phyloP scores from a whole-genome alignment of 2,329 filamentous ascomycete species.

The Onygena corvina region DNA sequence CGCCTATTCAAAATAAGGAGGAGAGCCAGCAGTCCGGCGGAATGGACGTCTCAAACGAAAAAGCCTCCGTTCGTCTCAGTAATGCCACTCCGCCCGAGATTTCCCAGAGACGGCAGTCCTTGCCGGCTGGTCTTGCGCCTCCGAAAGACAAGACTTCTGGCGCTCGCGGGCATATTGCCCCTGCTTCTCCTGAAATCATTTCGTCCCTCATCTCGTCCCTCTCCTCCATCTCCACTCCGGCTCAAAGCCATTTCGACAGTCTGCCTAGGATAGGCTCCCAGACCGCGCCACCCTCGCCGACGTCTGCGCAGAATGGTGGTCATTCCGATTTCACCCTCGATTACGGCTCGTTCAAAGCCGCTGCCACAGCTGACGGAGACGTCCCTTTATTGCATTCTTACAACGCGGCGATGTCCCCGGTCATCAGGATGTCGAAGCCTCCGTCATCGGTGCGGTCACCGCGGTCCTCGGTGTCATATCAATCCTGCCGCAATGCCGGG shows the following conservation, averaged over 20 bases:
- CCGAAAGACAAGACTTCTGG: conserved; percentile 18
- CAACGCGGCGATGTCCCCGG: conserved; percentile 52
- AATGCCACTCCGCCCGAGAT: neutral
- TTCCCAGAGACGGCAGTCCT: conserved; percentile 34
- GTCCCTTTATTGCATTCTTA: conserved; percentile 41
- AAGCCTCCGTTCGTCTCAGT: neutral
- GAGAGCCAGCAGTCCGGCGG: too few relatives aligned
- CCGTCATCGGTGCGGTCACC: conserved; percentile 62
- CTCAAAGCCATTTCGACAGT: conserved; percentile 57
- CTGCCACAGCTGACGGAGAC: conserved; percentile 40
- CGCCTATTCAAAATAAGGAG: too few relatives aligned
- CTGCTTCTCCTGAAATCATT: conserved; percentile 41
- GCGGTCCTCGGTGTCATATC: conserved; percentile 49
- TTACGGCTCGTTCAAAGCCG: conserved; percentile 53
- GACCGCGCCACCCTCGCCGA: conserved; percentile 27
- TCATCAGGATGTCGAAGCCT: conserved; percentile 69
- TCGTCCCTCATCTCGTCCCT: conserved; percentile 52
- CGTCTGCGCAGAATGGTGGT: conserved; percentile 21
- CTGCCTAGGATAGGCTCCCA: conserved; percentile 35
- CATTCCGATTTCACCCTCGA: conserved; percentile 48
- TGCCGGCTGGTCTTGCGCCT: conserved; percentile 23
- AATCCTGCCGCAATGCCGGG: conserved; percentile 40
- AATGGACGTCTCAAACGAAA: neutral
- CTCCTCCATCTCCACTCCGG: conserved; percentile 49
- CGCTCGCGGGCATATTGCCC: conserved; percentile 26